Percentiles rank a stretch among this genome's conserved stretches.
Conservation (phyloP, 148 eudicot species). For the Rhododendron molle region DNA sequence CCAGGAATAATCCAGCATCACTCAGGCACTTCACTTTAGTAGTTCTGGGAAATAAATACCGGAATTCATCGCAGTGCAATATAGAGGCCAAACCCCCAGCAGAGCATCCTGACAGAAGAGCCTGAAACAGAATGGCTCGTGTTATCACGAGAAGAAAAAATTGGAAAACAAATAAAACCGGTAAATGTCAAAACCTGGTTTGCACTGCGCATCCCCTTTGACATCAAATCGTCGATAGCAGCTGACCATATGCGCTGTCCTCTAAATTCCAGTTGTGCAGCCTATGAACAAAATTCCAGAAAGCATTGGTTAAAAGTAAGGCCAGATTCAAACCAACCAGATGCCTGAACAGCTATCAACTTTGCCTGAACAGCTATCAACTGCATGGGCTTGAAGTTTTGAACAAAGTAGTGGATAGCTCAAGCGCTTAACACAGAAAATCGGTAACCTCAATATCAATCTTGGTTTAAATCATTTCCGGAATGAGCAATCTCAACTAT, state of each 20-base stretch:
- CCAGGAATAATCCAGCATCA: slow-evolving; percentile 94
- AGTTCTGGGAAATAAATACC: slow-evolving; percentile 41
- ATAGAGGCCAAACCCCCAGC: slow-evolving; percentile 97
- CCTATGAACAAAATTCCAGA: slow-evolving; percentile 31
- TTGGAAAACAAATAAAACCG: background rate
- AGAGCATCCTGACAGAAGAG: slow-evolving; percentile 95
- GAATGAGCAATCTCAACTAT: background rate
- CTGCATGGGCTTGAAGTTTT: background rate
- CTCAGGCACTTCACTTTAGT: slow-evolving; percentile 87
- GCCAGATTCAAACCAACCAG: background rate
- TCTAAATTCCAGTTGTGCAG: slow-evolving; percentile 61
- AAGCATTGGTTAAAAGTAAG: background rate
- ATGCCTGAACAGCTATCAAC: background rate
- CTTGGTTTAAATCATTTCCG: background rate
- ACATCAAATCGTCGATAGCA: slow-evolving; percentile 79
- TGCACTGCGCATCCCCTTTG: slow-evolving; percentile 76
- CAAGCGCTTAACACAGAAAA: background rate
- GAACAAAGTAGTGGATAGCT: background rate
- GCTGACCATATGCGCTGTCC: slow-evolving; percentile 83
- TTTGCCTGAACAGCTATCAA: background rate
- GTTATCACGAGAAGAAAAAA: background rate
- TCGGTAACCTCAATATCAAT: background rate
- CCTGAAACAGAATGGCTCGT: slow-evolving; percentile 29
- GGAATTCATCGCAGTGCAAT: slow-evolving; percentile 82
- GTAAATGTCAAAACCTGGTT: slow-evolving; percentile 40